Percentiles rank a stretch among this genome's conserved stretches.
Conservation (phyloP, 441 rosid species). For the Arabidopsis hybrid region DNA sequence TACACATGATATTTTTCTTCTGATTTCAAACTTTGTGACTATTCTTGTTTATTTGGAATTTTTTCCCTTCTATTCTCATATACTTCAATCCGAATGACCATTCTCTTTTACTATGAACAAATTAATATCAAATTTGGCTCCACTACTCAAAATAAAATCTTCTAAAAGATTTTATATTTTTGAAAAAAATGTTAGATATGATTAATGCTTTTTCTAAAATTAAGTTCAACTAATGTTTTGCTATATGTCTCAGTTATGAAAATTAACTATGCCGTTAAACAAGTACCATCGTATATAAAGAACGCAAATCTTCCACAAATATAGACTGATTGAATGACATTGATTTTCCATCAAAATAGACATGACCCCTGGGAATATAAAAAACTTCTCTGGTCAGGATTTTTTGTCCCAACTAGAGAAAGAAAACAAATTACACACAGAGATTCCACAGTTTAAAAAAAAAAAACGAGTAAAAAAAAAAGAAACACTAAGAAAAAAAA, state of each 20-base stretch:
- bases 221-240: background rate
- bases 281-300: background rate
- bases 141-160: too few species aligned
- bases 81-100: too few species aligned
- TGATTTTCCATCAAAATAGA: constrained; percentile 37
- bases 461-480: background rate
- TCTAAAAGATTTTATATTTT: too few species aligned
- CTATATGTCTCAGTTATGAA: background rate
- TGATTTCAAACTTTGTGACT: too few species aligned
- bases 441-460: constrained; percentile 37
- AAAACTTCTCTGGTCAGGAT: constrained; percentile 41
- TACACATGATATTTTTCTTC: too few species aligned
- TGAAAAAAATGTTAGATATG: too few species aligned
- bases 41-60: too few species aligned
- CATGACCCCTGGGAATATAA: constrained; percentile 43
- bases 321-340: constrained; percentile 24
- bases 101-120: too few species aligned
- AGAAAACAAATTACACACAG: constrained; percentile 43
- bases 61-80: too few species aligned
- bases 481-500: background rate
- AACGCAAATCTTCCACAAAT: constrained; percentile 18
- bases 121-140: too few species aligned
- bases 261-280: background rate
- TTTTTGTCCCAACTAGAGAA: constrained; percentile 36
- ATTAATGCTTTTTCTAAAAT: too few species aligned